Conservation (phyloP, 768 basidiomycete species). For the Hypholoma fasciculare region DNA sequence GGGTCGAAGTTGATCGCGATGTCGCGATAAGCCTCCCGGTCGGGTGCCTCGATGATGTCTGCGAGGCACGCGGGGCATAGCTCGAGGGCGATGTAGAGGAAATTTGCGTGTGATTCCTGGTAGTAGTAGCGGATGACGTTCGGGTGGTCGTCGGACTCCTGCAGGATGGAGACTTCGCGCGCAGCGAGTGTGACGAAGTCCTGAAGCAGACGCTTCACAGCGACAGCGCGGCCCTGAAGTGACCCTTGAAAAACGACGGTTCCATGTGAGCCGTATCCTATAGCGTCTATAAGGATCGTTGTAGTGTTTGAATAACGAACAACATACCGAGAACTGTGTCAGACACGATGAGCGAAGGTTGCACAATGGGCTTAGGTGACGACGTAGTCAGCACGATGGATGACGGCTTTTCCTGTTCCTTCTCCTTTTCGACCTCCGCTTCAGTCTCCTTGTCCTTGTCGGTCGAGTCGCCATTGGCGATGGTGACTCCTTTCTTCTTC, state of each 20-base stretch:
- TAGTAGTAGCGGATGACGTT: constrained; percentile 99
- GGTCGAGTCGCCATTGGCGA: constrained; percentile 32
- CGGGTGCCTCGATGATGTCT: constrained; percentile 81
- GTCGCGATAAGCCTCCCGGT: constrained; percentile 67
- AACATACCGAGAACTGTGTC: constrained; percentile 71
- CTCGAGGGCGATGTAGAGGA: constrained; percentile 97
- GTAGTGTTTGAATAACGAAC: background rate
- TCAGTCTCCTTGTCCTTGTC: constrained; percentile 29
- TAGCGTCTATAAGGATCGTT: background rate
- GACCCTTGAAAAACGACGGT: constrained; percentile 95
- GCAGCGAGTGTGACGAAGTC: constrained; percentile 95
- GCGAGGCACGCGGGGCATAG: constrained; percentile 90
- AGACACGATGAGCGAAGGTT: constrained; percentile 66
- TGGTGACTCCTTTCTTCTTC: constrained; percentile 46
- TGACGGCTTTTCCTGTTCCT: constrained; percentile 25
- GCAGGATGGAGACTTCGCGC: constrained; percentile 91
- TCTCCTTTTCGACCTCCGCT: constrained; percentile 27
- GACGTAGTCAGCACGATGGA: constrained; percentile 21
- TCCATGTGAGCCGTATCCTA: constrained; percentile 95
- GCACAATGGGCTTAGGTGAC: constrained; percentile 26
- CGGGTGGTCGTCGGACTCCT: constrained; percentile 97
- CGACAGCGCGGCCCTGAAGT: constrained; percentile 95
- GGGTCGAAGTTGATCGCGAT: constrained; percentile 79
- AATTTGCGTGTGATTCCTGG: constrained; percentile 90
- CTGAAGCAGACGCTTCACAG: constrained; percentile 94